phyloP scores from a whole-genome alignment of 306 rosid genomes.

The Canavalia gladiata region DNA sequence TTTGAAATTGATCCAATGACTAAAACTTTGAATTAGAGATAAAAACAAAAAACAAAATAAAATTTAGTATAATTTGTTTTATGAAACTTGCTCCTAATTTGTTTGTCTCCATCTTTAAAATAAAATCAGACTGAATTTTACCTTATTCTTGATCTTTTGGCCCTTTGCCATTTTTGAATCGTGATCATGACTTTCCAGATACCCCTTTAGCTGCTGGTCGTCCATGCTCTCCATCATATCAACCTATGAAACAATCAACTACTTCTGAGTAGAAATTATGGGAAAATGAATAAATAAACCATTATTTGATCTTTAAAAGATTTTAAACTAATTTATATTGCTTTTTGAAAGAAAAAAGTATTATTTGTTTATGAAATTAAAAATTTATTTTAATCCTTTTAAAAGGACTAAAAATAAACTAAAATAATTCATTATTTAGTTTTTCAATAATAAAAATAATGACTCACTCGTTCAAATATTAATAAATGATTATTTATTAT shows the following conservation, averaged over 20 bases:
- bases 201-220: constrained; percentile 39
- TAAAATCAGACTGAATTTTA: constrained; percentile 24
- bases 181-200: constrained; percentile 30
- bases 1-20: background rate
- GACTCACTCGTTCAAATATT: too few relatives aligned
- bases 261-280: background rate
- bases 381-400: too few relatives aligned
- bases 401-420: too few relatives aligned
- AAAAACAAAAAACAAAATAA: background rate
- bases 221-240: constrained; percentile 48
- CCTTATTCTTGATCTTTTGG: constrained; percentile 42
- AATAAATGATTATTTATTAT: too few relatives aligned
- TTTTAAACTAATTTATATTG: too few relatives aligned
- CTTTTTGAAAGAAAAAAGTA: too few relatives aligned
- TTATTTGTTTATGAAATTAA: too few relatives aligned
- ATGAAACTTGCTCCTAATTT: background rate
- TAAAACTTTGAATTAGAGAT: background rate
- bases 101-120: background rate
- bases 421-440: too few relatives aligned
- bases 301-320: too few relatives aligned
- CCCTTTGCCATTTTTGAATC: constrained; percentile 21
- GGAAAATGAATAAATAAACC: background rate
- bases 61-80: background rate
- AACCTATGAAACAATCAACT: constrained; percentile 35
- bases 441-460: too few relatives aligned